A percentile compares a stretch with the other conserved stretches of the same genome.
These are phyloP conservation scores for Cryptosporidium parvum DNA, from an alignment of 169 alveolate species.

Conservation along the genomic window DNA sequence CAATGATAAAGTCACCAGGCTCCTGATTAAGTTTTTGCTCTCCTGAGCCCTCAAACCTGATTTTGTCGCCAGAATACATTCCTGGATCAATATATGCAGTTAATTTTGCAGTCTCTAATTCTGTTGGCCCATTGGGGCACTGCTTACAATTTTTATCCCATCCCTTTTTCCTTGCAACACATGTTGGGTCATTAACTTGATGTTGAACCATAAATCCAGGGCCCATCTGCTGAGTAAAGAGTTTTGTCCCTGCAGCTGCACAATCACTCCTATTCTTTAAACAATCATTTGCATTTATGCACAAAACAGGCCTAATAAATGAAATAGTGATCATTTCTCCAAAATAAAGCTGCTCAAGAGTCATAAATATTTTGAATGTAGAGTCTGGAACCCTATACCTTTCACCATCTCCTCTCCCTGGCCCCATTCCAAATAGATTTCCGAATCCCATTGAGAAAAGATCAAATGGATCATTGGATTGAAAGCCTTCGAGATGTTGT, in stretches of 20 bases:
- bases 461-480: slow-evolving; percentile 90
- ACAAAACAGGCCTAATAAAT: slow-evolving; percentile 80
- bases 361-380: slow-evolving; percentile 77
- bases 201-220: slow-evolving; percentile 89
- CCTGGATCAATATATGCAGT: slow-evolving; percentile 80
- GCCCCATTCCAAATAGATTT: slow-evolving; percentile 84
- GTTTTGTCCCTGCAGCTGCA: slow-evolving; percentile 83
- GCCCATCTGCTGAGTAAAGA: slow-evolving; percentile 86
- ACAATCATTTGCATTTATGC: slow-evolving; percentile 86
- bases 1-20: slow-evolving; percentile 84
- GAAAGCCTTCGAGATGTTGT: slow-evolving; percentile 59
- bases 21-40: slow-evolving; percentile 84
- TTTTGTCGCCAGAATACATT: slow-evolving; percentile 82
- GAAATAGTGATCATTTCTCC: slow-evolving; percentile 82
- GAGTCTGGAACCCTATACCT: slow-evolving; percentile 84
- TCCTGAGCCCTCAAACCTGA: slow-evolving; percentile 86
- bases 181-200: slow-evolving; percentile 85
- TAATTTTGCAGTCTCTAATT: slow-evolving; percentile 74
- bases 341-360: slow-evolving; percentile 83
- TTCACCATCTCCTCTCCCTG: slow-evolving; percentile 79
- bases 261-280: slow-evolving; percentile 84
- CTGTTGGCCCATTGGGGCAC: slow-evolving; percentile 84
- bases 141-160: slow-evolving; percentile 85
- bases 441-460: slow-evolving; percentile 95
- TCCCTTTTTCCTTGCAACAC: slow-evolving; percentile 86